Evolutionary conservation across 768 basidiomycete genomes (phyloP), one percentile per base, ranked within the genome.

Genomic region (Rhizopogon vesiculosus): DNA sequence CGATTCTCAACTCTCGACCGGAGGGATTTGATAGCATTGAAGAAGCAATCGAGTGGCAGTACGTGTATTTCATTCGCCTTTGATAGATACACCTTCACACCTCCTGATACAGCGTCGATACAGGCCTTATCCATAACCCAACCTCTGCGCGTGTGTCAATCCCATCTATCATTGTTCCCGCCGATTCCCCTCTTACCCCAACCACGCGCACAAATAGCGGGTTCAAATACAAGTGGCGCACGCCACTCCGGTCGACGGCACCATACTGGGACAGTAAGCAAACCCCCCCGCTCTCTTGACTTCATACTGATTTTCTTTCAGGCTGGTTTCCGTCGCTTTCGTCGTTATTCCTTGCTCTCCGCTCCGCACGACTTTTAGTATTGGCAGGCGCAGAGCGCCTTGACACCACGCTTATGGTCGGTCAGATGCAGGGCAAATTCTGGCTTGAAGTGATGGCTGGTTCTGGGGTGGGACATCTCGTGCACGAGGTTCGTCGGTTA

Each of bases 31-130:
- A 83, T 52, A 89, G 82, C 43, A 72, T 87, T 7, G 89, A 95
- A 66, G 88, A 89, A 51, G 94, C 89, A 0, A 84, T 99, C 42
- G 86, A 91, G 57, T 99, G 97, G 97, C 96, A 98, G 94, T 98
- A 71, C 65, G 94, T 78, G 8, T 25, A 22, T 31, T 58, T 28
- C 22, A 1, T n/a, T 10, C 41, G 2, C 7, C 9, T 18, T 42
- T 6, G 3, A 2, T 29, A 19, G 10, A n/a, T 52, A 29, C 19
- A 41, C 49, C n/a, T 18, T n/a, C 28, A 19, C 42, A 41, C n/a
- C 45, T 25, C 18, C 7, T 28, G 10, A 33, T 35, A 22, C 55
- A 97, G 96, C 65, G 69, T 97, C 28, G 77, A 77, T 8, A 93
- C 91, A 0, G 86, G 87, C 53, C 86, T 93, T 1, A 89, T 98